phyloP scores from a whole-genome alignment of 2,329 filamentous ascomycete species.

The Scedosporium dehoogii region DNA sequence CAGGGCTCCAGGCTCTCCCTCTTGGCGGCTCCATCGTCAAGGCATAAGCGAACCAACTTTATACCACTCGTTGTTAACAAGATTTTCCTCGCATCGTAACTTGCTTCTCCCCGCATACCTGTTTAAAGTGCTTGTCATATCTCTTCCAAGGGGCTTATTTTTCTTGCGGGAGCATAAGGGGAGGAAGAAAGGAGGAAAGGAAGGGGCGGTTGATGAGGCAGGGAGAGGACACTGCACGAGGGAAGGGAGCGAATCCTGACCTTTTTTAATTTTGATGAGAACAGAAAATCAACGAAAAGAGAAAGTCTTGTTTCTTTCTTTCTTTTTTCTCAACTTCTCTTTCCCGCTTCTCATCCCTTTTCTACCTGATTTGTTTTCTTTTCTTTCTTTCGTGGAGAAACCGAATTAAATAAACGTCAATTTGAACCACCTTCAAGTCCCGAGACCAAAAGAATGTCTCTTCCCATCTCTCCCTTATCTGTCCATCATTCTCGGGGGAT shows the following conservation, averaged over 20 bases:
- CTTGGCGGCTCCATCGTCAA: constrained; percentile 6
- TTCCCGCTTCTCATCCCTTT: neutral
- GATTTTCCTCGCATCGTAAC: neutral
- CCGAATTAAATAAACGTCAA: neutral
- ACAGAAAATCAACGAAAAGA: neutral
- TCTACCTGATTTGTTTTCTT: neutral
- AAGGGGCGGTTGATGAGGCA: neutral
- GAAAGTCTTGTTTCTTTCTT: neutral
- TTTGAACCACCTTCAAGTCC: neutral
- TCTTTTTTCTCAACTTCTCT: neutral
- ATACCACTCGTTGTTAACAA: neutral
- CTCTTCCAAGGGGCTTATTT: neutral
- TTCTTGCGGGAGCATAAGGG: neutral
- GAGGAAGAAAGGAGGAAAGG: neutral
- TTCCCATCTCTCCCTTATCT: neutral
- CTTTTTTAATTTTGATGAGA: neutral
- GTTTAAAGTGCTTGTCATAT: constrained; percentile 1
- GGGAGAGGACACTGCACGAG: neutral
- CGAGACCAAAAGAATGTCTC: neutral
- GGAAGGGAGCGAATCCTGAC: neutral
- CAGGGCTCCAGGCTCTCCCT: constrained; percentile 6
- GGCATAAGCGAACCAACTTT: neutral
- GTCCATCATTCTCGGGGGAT: neutral
- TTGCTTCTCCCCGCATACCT: neutral
- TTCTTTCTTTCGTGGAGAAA: neutral